These are phyloP conservation scores for Ophiobolus disseminans DNA, from an alignment of 2,329 filamentous ascomycete species.

Conservation along the genomic window DNA sequence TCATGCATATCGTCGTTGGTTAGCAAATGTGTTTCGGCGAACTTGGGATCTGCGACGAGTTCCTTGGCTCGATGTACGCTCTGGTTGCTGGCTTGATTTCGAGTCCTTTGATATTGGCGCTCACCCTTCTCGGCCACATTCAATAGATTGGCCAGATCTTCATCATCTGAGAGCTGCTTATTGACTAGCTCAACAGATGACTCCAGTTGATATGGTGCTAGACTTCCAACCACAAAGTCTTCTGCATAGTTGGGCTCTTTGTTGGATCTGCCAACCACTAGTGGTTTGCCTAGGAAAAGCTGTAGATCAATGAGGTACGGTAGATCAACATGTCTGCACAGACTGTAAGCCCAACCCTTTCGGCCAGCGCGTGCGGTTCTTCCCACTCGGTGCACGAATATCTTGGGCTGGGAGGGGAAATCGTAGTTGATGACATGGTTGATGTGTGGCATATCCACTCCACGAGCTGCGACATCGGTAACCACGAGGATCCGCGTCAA, in stretches of 20 bases:
- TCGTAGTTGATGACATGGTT: conserved; percentile 99
- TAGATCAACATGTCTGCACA: conserved; percentile 85
- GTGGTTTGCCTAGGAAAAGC: conserved; percentile 85
- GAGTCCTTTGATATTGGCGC: conserved; percentile 87
- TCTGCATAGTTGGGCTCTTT: conserved; percentile 74
- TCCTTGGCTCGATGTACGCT: conserved; percentile 88
- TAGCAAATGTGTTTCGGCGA: conserved; percentile 78
- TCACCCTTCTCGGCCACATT: conserved; percentile 85
- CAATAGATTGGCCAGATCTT: conserved; percentile 74
- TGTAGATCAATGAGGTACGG: conserved; percentile 94
- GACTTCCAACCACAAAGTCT: conserved; percentile 81
- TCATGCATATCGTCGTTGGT: conserved; percentile 70
- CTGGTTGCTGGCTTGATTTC: conserved; percentile 87
- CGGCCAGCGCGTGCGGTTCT: conserved; percentile 93
- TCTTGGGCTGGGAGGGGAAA: conserved; percentile 94
- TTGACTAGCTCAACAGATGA: conserved; percentile 81
- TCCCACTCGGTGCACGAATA: conserved; percentile 95
- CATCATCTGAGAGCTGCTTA: conserved; percentile 76
- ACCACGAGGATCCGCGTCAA: conserved; percentile 91
- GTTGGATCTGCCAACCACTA: conserved; percentile 73
- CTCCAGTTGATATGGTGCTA: conserved; percentile 77
- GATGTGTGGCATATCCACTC: conserved; percentile 95
- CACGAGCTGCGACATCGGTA: conserved; percentile 94
- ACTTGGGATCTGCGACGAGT: conserved; percentile 72
- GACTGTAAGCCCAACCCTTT: conserved; percentile 91